phyloP scores from a whole-genome alignment of 306 rosid species.

The Vigna angularis region DNA sequence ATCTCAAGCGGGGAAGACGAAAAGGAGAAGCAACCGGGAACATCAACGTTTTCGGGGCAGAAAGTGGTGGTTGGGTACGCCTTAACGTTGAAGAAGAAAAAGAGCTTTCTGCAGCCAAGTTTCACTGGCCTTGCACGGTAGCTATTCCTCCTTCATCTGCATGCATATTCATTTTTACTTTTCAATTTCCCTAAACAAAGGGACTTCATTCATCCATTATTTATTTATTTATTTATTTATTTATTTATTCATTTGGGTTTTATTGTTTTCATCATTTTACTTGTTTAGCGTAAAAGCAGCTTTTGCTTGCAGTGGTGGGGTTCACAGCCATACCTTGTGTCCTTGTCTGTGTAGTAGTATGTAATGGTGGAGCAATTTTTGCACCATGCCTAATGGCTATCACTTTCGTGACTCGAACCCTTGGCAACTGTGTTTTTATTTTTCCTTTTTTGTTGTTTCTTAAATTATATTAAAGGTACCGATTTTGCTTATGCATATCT shows the following conservation, averaged over 20 bases:
- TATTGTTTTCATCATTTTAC: not conserved
- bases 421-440: slow-evolving; percentile 21
- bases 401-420: slow-evolving; percentile 39
- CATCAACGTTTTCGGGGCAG: slow-evolving; percentile 38
- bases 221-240: not conserved
- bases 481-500: slow-evolving; percentile 33
- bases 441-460: not conserved
- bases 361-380: slow-evolving; percentile 42
- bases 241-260: not conserved
- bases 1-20: slow-evolving; percentile 43
- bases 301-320: slow-evolving; percentile 47
- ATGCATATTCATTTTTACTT: slow-evolving; percentile 27
- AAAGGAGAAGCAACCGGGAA: slow-evolving; percentile 37
- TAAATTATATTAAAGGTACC: not conserved
- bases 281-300: slow-evolving; percentile 35
- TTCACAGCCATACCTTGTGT: slow-evolving; percentile 34
- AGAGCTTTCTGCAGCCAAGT: slow-evolving; percentile 54
- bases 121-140: slow-evolving; percentile 55
- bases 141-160: slow-evolving; percentile 2
- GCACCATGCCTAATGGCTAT: slow-evolving; percentile 46
- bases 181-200: not conserved
- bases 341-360: slow-evolving; percentile 33
- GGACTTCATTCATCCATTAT: not conserved
- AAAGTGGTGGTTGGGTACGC: slow-evolving; percentile 60
- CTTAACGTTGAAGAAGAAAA: slow-evolving; percentile 59